Evolutionary conservation across 805 yeast species (phyloP).

Genomic region (Yarrowia sp.): DNA sequence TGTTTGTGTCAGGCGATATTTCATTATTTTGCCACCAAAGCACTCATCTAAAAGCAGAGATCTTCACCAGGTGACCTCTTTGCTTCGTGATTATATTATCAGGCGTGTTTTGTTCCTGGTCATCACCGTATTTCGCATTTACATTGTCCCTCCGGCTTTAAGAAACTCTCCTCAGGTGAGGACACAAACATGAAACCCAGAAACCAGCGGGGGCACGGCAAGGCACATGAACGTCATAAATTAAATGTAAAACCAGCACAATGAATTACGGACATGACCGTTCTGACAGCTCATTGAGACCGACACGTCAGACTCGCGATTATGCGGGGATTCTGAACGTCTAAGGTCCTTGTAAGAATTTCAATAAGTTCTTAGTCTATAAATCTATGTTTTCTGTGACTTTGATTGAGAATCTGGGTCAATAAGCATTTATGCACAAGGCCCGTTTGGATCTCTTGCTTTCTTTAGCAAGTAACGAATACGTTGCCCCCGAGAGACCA

Average conservation of each 20-base stretch:
- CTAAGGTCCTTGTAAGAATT: background rate
- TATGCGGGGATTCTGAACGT: background rate
- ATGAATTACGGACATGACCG: background rate
- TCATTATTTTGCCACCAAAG: background rate
- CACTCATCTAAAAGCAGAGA: background rate
- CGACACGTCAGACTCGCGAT: background rate
- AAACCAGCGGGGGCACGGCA: background rate
- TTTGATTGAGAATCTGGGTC: background rate
- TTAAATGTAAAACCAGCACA: background rate
- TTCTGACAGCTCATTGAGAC: background rate
- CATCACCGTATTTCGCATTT: background rate
- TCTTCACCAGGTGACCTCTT: background rate
- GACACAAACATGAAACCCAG: background rate
- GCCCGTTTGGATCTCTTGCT: background rate
- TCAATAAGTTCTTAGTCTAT: background rate
- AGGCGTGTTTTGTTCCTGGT: background rate
- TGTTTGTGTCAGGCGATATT: background rate
- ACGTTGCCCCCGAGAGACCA: background rate
- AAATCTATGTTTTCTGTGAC: no score
- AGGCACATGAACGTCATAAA: slow-evolving; percentile 3
- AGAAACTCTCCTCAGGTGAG: slow-evolving; percentile 1
- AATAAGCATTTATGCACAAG: background rate
- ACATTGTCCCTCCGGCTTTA: background rate
- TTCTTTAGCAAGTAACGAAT: background rate
- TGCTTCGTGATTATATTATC: background rate